Evolutionary conservation across 2,329 filamentous ascomycete species (phyloP).

Genomic region (Lasiodiplodia gonubiensis): DNA sequence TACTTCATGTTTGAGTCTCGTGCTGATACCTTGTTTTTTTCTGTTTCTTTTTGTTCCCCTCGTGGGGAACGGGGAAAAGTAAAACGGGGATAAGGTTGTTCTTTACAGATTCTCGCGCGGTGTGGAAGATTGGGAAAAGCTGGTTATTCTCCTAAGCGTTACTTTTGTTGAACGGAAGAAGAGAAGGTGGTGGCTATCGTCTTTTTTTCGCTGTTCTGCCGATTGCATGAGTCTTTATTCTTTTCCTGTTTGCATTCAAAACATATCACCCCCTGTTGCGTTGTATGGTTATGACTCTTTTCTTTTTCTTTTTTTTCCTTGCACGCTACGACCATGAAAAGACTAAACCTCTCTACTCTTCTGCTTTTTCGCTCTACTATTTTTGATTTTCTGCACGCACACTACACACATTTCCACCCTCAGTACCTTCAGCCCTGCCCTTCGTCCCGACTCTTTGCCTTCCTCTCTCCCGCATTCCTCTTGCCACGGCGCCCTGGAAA

Average conservation of each 20-base stretch:
- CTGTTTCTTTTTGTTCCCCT: not conserved
- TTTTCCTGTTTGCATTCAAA: not conserved
- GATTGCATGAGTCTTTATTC: conserved; percentile 1
- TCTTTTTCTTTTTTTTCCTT: not conserved
- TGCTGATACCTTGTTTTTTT: conserved; percentile 15
- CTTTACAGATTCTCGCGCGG: not conserved
- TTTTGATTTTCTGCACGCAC: not conserved
- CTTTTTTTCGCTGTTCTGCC: not conserved
- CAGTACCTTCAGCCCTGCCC: not conserved
- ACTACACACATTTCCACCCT: conserved; percentile 2
- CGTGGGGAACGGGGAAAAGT: not conserved
- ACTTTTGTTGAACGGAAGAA: conserved; percentile 10
- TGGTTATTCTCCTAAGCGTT: not conserved
- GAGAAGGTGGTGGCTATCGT: not conserved
- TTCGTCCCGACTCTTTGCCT: not conserved
- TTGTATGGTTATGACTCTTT: conserved; percentile 1
- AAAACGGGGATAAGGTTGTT: not conserved
- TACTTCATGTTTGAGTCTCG: not conserved
- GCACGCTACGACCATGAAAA: conserved; percentile 16
- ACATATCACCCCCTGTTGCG: conserved; percentile 16
- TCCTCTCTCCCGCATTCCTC: not conserved
- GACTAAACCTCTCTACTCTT: conserved; percentile 19
- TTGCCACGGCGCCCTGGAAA: conserved; percentile 4
- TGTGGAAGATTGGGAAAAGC: conserved; percentile 9
- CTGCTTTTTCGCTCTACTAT: not conserved